These are phyloP conservation scores for Suillus subaureus DNA, from an alignment of 768 basidiomycete genomes.

Conservation along the genomic window DNA sequence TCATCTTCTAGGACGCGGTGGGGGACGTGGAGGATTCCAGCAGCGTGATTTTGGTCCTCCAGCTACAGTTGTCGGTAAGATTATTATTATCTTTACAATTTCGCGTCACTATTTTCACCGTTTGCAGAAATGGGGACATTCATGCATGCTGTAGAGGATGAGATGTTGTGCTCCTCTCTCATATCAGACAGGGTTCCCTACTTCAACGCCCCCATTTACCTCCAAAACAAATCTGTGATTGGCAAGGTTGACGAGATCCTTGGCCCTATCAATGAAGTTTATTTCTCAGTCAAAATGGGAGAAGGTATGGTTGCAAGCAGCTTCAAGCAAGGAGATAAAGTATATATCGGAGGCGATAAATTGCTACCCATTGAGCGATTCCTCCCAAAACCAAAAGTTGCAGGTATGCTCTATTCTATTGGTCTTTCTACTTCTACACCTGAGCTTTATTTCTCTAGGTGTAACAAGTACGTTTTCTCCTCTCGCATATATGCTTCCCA, in stretches of 20 bases:
- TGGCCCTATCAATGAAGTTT: constrained; percentile 99
- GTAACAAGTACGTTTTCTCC: constrained; percentile 14
- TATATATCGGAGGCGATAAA: constrained; percentile 97
- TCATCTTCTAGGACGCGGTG: constrained; percentile 51
- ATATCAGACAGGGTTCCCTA: constrained; percentile 93
- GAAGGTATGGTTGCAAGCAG: constrained; percentile 94
- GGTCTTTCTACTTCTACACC: constrained; percentile 7
- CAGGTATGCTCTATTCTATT: constrained; percentile 51
- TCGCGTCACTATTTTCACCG: constrained; percentile 13
- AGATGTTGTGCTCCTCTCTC: constrained; percentile 92
- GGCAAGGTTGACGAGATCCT: constrained; percentile 99
- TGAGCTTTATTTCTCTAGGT: constrained; percentile 29
- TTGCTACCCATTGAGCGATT: constrained; percentile 95
- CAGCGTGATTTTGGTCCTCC: constrained; percentile 80
- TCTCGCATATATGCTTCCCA: constrained; percentile 8
- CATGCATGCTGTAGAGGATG: constrained; percentile 94
- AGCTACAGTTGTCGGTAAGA: constrained; percentile 71
- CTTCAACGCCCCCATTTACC: constrained; percentile 98
- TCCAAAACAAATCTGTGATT: constrained; percentile 93
- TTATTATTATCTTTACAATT: neutral
- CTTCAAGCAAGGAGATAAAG: constrained; percentile 98
- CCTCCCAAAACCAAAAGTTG: constrained; percentile 91
- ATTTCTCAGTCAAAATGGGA: constrained; percentile 96
- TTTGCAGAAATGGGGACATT: constrained; percentile 88
- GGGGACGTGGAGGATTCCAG: constrained; percentile 69